Conservation (phyloP, 331 rosid species). For the Prunus yedoensis region DNA sequence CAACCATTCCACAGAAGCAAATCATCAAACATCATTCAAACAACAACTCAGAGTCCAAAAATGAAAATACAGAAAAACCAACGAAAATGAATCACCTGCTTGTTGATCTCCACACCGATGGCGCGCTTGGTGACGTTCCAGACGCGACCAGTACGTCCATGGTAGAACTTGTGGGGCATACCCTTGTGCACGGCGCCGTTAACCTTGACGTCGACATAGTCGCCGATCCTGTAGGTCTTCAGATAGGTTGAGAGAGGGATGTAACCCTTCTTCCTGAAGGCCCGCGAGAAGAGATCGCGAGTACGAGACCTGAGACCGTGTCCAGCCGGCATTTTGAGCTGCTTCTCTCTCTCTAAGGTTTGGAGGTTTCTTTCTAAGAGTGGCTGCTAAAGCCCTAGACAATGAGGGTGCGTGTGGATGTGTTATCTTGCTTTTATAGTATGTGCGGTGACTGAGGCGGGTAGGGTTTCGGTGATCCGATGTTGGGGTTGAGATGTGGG, state of each 20-base stretch:
- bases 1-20: background rate
- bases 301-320: constrained; percentile 82
- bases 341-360: background rate
- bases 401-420: background rate
- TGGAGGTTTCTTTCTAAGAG: background rate
- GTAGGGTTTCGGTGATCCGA: constrained; percentile 20
- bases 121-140: constrained; percentile 97
- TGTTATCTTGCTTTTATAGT: background rate
- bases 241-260: constrained; percentile 78
- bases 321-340: constrained; percentile 74
- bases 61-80: background rate
- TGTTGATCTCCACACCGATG: constrained; percentile 82
- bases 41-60: too few relatives aligned
- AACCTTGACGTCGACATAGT: constrained; percentile 78
- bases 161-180: constrained; percentile 97
- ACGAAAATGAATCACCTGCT: constrained; percentile 50
- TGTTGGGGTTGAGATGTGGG: background rate
- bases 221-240: constrained; percentile 67
- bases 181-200: constrained; percentile 92
- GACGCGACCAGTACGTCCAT: constrained; percentile 90
- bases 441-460: background rate
- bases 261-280: constrained; percentile 99
- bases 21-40: background rate
- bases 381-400: constrained; percentile 3
- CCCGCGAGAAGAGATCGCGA: constrained; percentile 73